Conservation (phyloP, 768 basidiomycete species). For the Ephemerocybe angulata region DNA sequence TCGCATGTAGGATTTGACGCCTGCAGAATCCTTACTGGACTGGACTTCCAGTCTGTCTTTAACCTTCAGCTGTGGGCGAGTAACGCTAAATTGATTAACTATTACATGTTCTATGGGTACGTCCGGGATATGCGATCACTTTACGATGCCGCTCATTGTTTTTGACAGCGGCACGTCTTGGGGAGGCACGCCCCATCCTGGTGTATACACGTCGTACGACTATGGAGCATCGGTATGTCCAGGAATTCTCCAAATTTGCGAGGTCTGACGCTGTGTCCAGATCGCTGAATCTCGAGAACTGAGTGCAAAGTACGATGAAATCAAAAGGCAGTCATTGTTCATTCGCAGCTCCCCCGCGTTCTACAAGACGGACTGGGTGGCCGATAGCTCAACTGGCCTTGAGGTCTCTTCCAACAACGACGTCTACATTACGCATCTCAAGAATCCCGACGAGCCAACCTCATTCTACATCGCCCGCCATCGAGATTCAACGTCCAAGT, state of each 20-base stretch:
- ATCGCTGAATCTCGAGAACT: constrained; percentile 66
- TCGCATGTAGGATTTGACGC: constrained; percentile 49
- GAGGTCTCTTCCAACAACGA: constrained; percentile 37
- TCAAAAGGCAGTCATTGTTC: constrained; percentile 82
- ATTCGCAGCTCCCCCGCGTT: constrained; percentile 76
- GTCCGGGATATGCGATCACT: too few species aligned
- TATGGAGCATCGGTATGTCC: constrained; percentile 70
- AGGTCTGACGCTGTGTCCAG: constrained; percentile 17
- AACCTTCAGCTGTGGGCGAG: constrained; percentile 74
- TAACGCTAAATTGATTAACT: constrained; percentile 78
- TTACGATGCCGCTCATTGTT: too few species aligned
- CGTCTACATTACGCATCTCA: constrained; percentile 58
- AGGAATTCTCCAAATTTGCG: neutral
- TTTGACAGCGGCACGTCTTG: constrained; percentile 82
- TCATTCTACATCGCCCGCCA: constrained; percentile 47
- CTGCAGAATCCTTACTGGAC: constrained; percentile 64
- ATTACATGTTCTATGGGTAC: constrained; percentile 87
- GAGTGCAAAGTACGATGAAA: constrained; percentile 66
- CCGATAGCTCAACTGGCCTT: constrained; percentile 52
- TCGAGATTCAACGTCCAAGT: constrained; percentile 1
- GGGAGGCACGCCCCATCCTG: constrained; percentile 77
- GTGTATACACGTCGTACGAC: constrained; percentile 79
- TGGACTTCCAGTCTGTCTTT: constrained; percentile 77
- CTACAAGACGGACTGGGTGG: constrained; percentile 74
- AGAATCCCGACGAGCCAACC: constrained; percentile 63